These are phyloP conservation scores for Graphium sp. DNA, from an alignment of 2,329 filamentous ascomycete species.

Conservation along the genomic window DNA sequence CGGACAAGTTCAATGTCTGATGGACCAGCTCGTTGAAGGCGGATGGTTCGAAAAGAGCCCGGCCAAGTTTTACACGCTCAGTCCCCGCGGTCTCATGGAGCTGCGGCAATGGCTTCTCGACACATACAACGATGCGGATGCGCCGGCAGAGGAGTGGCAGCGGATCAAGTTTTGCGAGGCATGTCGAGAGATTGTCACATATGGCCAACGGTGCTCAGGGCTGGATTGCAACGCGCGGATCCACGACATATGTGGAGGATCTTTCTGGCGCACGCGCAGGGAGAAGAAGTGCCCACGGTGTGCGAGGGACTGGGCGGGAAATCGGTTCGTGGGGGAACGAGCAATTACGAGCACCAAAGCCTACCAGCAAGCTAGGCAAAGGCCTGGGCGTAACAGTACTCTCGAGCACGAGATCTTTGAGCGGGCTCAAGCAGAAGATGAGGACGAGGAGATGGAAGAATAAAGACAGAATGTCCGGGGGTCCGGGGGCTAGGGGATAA, in stretches of 20 bases:
- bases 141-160: conserved; percentile 43
- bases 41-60: conserved; percentile 71
- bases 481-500: too few relatives aligned
- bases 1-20: conserved; percentile 57
- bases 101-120: conserved; percentile 70
- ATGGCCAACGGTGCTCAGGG: conserved; percentile 61
- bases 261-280: conserved; percentile 52
- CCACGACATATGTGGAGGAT: conserved; percentile 60
- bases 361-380: conserved; percentile 19
- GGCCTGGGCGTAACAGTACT: conserved; percentile 7
- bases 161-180: conserved; percentile 77
- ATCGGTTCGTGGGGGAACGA: conserved; percentile 35
- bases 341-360: conserved; percentile 36
- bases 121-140: conserved; percentile 66
- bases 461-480: conserved; percentile 3
- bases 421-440: conserved; percentile 7
- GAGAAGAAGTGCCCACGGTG: conserved; percentile 50
- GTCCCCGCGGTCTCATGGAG: conserved; percentile 69
- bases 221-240: conserved; percentile 52
- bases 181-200: conserved; percentile 78
- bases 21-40: conserved; percentile 55
- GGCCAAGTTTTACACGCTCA: conserved; percentile 58
- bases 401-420: conserved; percentile 4
- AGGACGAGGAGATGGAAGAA: conserved; percentile 2
- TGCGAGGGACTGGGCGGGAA: conserved; percentile 27